Base-by-base conservation (phyloP, 2,329 filamentous ascomycete species). In the Sporothrix sp. region DNA sequence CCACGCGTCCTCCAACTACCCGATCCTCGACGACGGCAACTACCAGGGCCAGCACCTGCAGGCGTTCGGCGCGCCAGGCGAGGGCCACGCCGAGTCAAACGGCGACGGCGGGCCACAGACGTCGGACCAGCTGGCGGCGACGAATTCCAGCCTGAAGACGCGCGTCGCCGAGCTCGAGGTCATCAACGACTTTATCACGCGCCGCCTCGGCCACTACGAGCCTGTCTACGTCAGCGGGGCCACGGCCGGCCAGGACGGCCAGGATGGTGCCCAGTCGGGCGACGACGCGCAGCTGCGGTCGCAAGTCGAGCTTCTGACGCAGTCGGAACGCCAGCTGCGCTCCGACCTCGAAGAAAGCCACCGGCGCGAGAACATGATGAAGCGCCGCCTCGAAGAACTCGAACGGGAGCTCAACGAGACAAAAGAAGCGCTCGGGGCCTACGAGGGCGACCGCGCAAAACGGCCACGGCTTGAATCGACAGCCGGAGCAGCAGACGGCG, bases 91-190 rank as follows among this genome's bases (percentile, higher is more conserved):
- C 59, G 63, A 65, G 10, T 74, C 74, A 14, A 73, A 72, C 7
- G 59, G 74, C 56, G 76, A 72, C 50, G 55, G 42, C 28, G 73
- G 79, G 4, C 80, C 85, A 1, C 84, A 88, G 62, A 84, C 83
- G 3, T 88, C 87, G 64, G 87, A 95, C 62, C 82, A 86, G 54
- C 76, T 95, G 21, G 72, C 88, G 48, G 83, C 84, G 2, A 79
- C 84, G 55, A 95, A 95, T 65, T 86, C 86, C 5, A 84, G 82
- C 46, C 74, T 97, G n/a, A 95, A 94, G 70, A 98, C 93, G 0
- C 83, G 93, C 37, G 91, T 98, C 30, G 93, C 84, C 59, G 93
- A 98, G 66, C 76, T 98, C 21, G 93, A 98, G 64, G 79, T 98
- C 48, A 96, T 98, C 71, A 96, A 90, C 61, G 85, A 86, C 62